Conservation (phyloP, 2,329 filamentous ascomycete genomes). For the Hypocreales sp. region DNA sequence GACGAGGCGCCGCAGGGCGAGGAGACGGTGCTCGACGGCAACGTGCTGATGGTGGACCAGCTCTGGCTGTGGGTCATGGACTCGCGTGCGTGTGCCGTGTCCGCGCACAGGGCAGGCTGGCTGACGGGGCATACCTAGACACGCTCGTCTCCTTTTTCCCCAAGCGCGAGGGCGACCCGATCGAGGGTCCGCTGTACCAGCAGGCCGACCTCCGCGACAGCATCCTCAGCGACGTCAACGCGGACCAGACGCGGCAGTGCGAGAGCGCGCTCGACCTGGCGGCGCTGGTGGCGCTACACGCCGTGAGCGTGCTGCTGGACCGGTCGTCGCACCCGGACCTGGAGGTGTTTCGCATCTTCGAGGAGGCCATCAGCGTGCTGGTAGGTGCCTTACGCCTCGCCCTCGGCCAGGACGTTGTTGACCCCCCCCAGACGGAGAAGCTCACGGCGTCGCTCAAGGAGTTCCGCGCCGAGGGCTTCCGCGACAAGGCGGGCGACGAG, state of each 20-base stretch:
- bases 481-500: conserved; percentile 25
- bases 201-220: conserved; percentile 48
- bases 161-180: conserved; percentile 35
- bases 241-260: conserved; percentile 45
- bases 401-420: background rate
- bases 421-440: conserved; percentile 33
- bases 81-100: conserved; percentile 26
- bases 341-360: conserved; percentile 49
- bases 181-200: conserved; percentile 38
- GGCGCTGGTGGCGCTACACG: conserved; percentile 44
- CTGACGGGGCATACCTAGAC: conserved; percentile 17
- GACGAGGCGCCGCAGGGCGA: conserved; percentile 14
- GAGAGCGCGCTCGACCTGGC: conserved; percentile 47
- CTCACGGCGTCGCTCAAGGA: conserved; percentile 47
- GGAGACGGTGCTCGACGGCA: conserved; percentile 31
- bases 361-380: conserved; percentile 48
- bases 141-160: conserved; percentile 40
- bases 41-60: conserved; percentile 52
- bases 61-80: conserved; percentile 47
- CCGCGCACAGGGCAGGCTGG: accelerated
- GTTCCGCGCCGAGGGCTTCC: conserved; percentile 43
- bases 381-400: conserved; percentile 17
- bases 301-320: conserved; percentile 45
- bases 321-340: conserved; percentile 43
- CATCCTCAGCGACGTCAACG: conserved; percentile 50